Base-by-base conservation (phyloP, 345 rosid genomes). In the Laguncularia racemosa region DNA sequence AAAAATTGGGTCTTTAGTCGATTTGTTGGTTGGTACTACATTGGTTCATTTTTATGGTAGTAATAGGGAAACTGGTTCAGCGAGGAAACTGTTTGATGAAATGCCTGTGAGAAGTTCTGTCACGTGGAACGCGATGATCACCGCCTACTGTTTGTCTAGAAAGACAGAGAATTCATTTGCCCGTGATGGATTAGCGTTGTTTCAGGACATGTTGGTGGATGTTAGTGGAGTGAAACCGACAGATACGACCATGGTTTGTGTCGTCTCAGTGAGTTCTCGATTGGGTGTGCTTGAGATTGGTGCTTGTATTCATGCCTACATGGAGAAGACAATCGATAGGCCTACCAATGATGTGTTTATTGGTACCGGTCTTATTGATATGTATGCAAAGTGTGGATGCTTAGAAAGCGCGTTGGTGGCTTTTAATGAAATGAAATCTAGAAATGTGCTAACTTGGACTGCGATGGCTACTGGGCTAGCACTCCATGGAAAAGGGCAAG, bases 381-480 rank as follows among this genome's bases (percentile, higher is more conserved):
- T 85, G 86, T 83, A 85, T 68, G 72, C 83, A 1, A 85, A 85
- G 72, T 83, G 83, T 20, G 89, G 89, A 54, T 73, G 74, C 56
- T 63, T 81, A 6, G 64, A 66, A 17, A 60, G 65, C 13, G 85
- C 86, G 40, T 33, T 61, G 19, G 56, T 50, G 0, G 59, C 71
- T 10, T 85, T 85, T 58, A 50, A 45, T 38, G 56, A 28, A 56
- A 83, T 81, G 89, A 71, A 59, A 56, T 68, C 57, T 16, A 83
- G 70, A 66, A 81, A 78, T 67, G 80, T 77, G 13, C 71, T 78
- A 56, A 83, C 88, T 16, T 85, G 93, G 89, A 81, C 81, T 14
- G 79, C 93, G 33, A 64, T 78, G 81, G 83, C 71, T 3, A 72
- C 83, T 13, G 86, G 86, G 28, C 53, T 81, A 40, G 93, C 93